A percentile compares a stretch with the other conserved stretches of the same genome.
These are phyloP conservation scores for Sapria himalayana DNA, from an alignment of 345 rosid species.

Conservation along the genomic window DNA sequence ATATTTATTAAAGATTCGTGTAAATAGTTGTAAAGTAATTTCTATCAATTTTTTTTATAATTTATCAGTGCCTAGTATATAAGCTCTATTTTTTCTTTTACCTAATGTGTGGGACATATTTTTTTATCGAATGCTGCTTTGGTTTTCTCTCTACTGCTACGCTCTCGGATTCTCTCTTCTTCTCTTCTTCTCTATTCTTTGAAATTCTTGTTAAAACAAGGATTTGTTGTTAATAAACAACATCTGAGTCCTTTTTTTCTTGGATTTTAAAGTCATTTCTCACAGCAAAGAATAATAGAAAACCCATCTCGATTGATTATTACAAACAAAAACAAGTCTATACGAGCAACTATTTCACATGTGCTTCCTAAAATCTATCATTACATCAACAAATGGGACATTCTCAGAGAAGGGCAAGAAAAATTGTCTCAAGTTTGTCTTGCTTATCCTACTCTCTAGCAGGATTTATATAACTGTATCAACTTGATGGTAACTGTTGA, in stretches of 20 bases:
- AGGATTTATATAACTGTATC: constrained; percentile 44
- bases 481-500: constrained; percentile 38
- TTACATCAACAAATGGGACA: constrained; percentile 58
- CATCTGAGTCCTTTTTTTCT: constrained; percentile 42
- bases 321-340: constrained; percentile 58
- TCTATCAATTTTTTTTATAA: too few relatives aligned
- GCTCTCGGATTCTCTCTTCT: too few relatives aligned
- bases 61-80: too few relatives aligned
- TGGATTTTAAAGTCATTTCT: constrained; percentile 46
- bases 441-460: constrained; percentile 34
- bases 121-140: too few relatives aligned
- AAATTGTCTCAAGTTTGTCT: constrained; percentile 41
- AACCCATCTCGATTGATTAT: constrained; percentile 42
- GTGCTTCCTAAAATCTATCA: constrained; percentile 42
- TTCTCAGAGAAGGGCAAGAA: constrained; percentile 56
- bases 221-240: too few relatives aligned
- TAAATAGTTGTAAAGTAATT: too few relatives aligned
- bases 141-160: too few relatives aligned
- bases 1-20: too few relatives aligned
- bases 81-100: too few relatives aligned
- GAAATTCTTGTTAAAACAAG: too few relatives aligned
- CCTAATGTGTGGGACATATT: too few relatives aligned
- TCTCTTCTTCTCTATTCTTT: too few relatives aligned
- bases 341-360: constrained; percentile 32
- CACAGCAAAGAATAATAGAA: constrained; percentile 33